Conservation (phyloP, 345 rosid genomes). For the Hypericum perforatum region DNA sequence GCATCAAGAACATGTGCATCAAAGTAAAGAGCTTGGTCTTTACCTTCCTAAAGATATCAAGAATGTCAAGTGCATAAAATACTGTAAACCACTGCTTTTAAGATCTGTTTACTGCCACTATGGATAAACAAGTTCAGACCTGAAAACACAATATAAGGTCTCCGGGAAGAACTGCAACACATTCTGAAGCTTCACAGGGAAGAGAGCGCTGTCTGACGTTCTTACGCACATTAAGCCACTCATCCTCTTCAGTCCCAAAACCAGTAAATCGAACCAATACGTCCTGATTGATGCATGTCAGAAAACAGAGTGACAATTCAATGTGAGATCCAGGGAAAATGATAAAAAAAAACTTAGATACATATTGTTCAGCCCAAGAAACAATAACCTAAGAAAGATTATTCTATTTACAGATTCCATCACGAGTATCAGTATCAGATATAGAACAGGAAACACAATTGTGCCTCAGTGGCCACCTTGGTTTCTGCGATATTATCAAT, state of each 20-base stretch:
- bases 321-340: background rate
- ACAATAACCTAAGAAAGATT: no score
- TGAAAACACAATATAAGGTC: slow-evolving; percentile 97
- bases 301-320: slow-evolving; percentile 4
- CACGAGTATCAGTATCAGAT: no score
- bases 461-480: no score
- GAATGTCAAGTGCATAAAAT: slow-evolving; percentile 6
- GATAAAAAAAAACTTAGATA: background rate
- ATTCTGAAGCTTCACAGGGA: slow-evolving; percentile 97
- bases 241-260: slow-evolving; percentile 93
- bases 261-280: slow-evolving; percentile 91
- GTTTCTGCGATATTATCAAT: no score
- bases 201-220: slow-evolving; percentile 88
- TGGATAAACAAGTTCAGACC: slow-evolving; percentile 24
- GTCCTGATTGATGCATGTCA: slow-evolving; percentile 42
- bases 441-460: no score
- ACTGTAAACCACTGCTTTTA: background rate
- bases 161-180: slow-evolving; percentile 98
- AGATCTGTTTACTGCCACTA: no score
- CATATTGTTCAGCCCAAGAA: no score
- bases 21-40: slow-evolving; percentile 95
- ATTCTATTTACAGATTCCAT: no score
- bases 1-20: slow-evolving; percentile 97
- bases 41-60: slow-evolving; percentile 66
- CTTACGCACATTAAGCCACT: slow-evolving; percentile 82